Percentiles rank a stretch among this genome's conserved stretches.
phyloP scores from a whole-genome alignment of 495 filamentous ascomycete species.

The Neurospora sp. region DNA sequence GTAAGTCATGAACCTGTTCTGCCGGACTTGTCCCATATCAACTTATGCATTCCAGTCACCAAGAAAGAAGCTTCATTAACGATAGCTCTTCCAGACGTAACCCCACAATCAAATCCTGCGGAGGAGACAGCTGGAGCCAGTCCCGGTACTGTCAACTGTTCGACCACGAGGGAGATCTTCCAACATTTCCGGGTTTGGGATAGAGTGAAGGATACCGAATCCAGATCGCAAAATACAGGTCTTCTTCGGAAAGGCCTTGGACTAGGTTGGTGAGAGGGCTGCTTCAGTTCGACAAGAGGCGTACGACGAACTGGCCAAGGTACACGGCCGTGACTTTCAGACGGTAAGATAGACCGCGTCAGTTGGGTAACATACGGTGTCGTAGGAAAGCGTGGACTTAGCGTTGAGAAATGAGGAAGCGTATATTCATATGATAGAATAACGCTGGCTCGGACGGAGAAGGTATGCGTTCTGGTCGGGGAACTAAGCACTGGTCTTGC shows the following conservation, averaged over 20 bases:
- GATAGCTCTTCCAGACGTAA: neutral
- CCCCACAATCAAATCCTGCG: neutral
- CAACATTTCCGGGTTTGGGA: neutral
- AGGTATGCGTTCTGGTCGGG: neutral
- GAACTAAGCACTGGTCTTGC: neutral
- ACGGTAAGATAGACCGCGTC: neutral
- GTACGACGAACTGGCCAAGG: neutral
- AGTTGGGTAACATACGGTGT: neutral
- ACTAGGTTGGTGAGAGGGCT: neutral
- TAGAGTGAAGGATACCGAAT: neutral
- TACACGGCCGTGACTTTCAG: neutral
- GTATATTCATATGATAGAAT: neutral
- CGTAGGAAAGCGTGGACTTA: neutral
- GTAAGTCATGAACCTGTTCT: neutral
- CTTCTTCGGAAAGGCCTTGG: neutral
- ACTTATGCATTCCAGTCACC: neutral
- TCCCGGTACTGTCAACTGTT: neutral
- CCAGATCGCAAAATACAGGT: neutral
- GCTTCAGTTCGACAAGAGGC: neutral
- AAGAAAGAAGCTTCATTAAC: neutral
- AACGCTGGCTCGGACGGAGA: neutral
- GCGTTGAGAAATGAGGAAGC: neutral
- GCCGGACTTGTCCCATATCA: neutral
- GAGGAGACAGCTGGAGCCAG: neutral
- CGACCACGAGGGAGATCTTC: neutral